A percentile compares a stretch with the other conserved stretches of the same genome.
Evolutionary conservation across 208 protist genomes (phyloP).

Genomic region (Trypanosoma melophagium): DNA sequence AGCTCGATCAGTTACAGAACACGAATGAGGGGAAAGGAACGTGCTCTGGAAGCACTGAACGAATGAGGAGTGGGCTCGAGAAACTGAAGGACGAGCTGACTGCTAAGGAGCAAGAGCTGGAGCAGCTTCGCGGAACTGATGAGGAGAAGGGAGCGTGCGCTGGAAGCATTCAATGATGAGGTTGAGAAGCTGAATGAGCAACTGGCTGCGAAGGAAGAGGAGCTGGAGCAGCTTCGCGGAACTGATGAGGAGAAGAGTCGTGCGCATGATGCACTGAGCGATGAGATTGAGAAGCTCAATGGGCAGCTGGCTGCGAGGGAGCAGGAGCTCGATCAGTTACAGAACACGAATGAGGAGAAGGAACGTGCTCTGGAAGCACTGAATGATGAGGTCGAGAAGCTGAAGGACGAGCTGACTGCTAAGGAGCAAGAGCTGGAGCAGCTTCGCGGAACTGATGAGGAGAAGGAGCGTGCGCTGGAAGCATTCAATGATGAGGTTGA

Average conservation of each 20-base stretch:
- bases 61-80: constrained; percentile 15
- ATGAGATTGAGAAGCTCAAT: constrained; percentile 12
- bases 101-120: constrained; percentile 8
- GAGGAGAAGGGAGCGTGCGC: not conserved
- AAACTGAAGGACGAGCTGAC: constrained; percentile 23
- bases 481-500: too few relatives aligned
- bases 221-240: too few relatives aligned
- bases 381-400: constrained; percentile 23
- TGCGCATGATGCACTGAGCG: too few relatives aligned
- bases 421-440: constrained; percentile 2
- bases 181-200: not conserved
- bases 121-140: not conserved
- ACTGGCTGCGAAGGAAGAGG: not conserved
- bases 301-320: constrained; percentile 8
- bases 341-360: not conserved
- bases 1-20: not conserved
- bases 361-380: constrained; percentile 7
- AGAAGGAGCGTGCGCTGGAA: too few relatives aligned
- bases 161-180: not conserved
- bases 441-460: too few relatives aligned
- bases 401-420: constrained; percentile 4
- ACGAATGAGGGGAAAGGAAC: not conserved
- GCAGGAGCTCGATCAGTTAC: not conserved
- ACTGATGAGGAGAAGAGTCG: too few relatives aligned
- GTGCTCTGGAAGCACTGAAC: constrained; percentile 1